Evolutionary conservation across 371 early-diverging fungal genomes (phyloP).

Genomic region (Rozella allomycis): DNA sequence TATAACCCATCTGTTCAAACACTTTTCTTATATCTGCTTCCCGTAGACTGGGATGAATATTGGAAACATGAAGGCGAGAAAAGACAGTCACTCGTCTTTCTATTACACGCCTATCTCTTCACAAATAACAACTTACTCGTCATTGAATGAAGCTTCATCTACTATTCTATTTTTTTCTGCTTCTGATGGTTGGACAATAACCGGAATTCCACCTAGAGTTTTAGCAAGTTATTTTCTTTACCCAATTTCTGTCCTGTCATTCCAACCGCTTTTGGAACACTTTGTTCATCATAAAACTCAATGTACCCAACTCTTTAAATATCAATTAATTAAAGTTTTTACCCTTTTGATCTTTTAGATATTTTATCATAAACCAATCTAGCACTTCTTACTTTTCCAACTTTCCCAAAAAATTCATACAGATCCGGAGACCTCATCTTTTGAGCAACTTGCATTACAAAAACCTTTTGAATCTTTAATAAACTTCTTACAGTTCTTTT

Average conservation of each 20-base stretch:
- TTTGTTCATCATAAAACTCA: constrained; percentile 69
- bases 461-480: too few relatives aligned
- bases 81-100: too few relatives aligned
- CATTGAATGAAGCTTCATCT: neutral
- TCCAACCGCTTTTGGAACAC: constrained; percentile 57
- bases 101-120: too few relatives aligned
- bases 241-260: constrained; percentile 49
- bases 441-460: constrained; percentile 75
- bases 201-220: constrained; percentile 81
- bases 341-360: constrained; percentile 80
- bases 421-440: constrained; percentile 54
- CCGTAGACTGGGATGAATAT: too few relatives aligned
- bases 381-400: constrained; percentile 69
- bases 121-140: too few relatives aligned
- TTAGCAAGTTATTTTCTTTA: neutral
- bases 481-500: too few relatives aligned
- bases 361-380: constrained; percentile 66
- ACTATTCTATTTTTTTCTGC: constrained; percentile 71
- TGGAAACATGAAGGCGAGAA: too few relatives aligned
- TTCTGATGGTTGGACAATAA: constrained; percentile 72
- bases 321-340: constrained; percentile 9
- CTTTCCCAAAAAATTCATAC: constrained; percentile 53
- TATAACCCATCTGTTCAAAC: too few relatives aligned
- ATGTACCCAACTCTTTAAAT: constrained; percentile 57
- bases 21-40: too few relatives aligned